Evolutionary conservation across 805 yeast genomes (phyloP), one percentile per base, ranked within the genome.

Genomic region (Wickerhamiella sergipiensis): DNA sequence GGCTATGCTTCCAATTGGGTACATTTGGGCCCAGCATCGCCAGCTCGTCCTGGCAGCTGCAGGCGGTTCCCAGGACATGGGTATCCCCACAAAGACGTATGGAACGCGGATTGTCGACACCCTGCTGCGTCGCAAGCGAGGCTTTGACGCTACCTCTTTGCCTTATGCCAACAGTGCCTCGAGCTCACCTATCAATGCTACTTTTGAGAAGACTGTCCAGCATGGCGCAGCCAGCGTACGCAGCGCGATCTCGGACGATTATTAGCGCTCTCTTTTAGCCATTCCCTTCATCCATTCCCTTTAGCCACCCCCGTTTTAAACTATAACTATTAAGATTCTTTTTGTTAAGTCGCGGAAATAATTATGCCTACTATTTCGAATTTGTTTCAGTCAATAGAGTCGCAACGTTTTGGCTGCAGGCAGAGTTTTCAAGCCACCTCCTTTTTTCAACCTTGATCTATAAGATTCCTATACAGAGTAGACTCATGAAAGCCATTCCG

Each of bases 1-100:
- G 3, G 51, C 48, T 4, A 33, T 58, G 47, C 49, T 55, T 39
- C 63, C 63, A 2, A 40, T 55, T 8, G 63, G 63, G 13, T 60
- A 58, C 48, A 49, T 60, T 13, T 57, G 61, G 61, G 61, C 63
- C 15, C 63, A 60, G 42, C 43, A 48, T 19, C 22, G 47, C 24
- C 43, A 40, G 43, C 43, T 40, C 2, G 43, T 40, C 7, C n/a
- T 19, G 6, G 43, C 43, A 3, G 24, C 24, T 19, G 10, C 15
- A 4, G 12, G 21, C 21, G 21, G 10, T 6, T 4, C 42, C 19
- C n/a, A 17, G 42, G 21, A 38, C 5, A n/a, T 7, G 15, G 33
- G 15, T n/a, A 9, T 18, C 3, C 40, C 40, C 4, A 2, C 8
- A 13, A n/a, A 15, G 17, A 36, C 40, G 9, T 36, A 36, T 18